phyloP scores from a whole-genome alignment of 441 rosid genomes.

The Eutrema salsugineum region DNA sequence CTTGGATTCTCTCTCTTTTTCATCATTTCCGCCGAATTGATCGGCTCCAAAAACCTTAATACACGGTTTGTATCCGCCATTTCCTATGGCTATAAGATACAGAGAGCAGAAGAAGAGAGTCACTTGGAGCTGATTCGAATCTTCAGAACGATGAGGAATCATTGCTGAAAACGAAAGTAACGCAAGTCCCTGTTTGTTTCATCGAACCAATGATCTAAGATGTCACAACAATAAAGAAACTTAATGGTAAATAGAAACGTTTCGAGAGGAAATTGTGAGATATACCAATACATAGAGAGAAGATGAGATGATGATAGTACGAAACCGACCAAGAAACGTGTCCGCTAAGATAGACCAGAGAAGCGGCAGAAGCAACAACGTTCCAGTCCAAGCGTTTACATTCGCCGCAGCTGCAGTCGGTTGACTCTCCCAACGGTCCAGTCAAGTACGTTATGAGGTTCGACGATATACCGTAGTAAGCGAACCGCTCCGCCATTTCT shows the following conservation, averaged over 20 bases:
- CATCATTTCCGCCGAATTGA: constrained; percentile 43
- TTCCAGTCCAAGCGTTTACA: constrained; percentile 55
- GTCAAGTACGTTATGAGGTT: constrained; percentile 64
- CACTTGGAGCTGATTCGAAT: constrained; percentile 26
- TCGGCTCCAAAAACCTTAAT: constrained; percentile 60
- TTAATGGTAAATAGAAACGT: background rate
- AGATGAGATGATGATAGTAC: constrained; percentile 45
- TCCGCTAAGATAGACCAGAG: constrained; percentile 63
- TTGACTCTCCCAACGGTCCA: constrained; percentile 60
- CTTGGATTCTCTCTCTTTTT: constrained; percentile 40
- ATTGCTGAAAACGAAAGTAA: constrained; percentile 47
- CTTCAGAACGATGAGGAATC: constrained; percentile 19
- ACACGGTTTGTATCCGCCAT: constrained; percentile 53
- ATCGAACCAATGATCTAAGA: background rate
- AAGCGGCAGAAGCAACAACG: constrained; percentile 44
- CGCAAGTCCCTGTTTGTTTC: constrained; percentile 44
- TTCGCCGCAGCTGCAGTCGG: constrained; percentile 58
- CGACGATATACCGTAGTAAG: constrained; percentile 48
- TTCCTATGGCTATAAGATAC: constrained; percentile 46
- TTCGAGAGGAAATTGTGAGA: background rate
- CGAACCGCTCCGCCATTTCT: constrained; percentile 61
- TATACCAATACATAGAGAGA: constrained; percentile 48
- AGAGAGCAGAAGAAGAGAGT: constrained; percentile 42
- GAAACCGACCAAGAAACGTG: constrained; percentile 57
- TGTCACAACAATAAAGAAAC: background rate